Evolutionary conservation across 768 basidiomycete species (phyloP), one percentile per base, ranked within the genome.

Genomic region (Tulasnella sp.): DNA sequence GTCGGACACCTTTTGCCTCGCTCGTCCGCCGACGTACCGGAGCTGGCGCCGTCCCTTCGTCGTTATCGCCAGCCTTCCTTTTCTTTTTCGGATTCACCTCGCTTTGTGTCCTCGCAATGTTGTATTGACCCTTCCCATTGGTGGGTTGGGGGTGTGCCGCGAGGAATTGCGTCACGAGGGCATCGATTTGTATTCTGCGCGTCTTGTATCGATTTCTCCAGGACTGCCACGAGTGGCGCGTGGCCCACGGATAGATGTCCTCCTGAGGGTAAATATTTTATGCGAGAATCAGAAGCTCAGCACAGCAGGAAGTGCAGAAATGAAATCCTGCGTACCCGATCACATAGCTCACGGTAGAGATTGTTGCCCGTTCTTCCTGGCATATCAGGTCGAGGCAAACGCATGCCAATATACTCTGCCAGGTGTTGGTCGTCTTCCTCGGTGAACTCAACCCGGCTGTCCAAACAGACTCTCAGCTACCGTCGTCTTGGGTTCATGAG

Each of bases 231-330:
- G 54, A 6, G 25, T 56, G 54, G 21, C 29, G 25, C 8, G 15
- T 31, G 4, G 54, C 54, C 54, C 54, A 56, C 14, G 54, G 54
- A 25, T 56, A 56, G 6, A 56, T 12, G 25, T 56, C 54, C n/a
- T 27, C 21, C 54, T 56, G 23, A 25, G 34, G n/a, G n/a, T n/a
- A n/a, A n/a, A n/a, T n/a, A n/a, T n/a, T n/a, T n/a, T n/a, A n/a
- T n/a, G n/a, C n/a, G n/a, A n/a, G n/a, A n/a, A n/a, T n/a, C n/a
- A n/a, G n/a, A n/a, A n/a, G n/a, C n/a, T n/a, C n/a, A n/a, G n/a
- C n/a, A n/a, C n/a, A n/a, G n/a, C n/a, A n/a, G 5, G 21, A 37
- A 34, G 31, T 51, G 21, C 8, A 2, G 15, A 19, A 2, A 17
- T 12, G 6, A 34, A 34, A 51, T 7, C 8, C 17, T 4, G 8